Conservation (phyloP, 495 filamentous ascomycete genomes). For the Penicillium daleae region DNA sequence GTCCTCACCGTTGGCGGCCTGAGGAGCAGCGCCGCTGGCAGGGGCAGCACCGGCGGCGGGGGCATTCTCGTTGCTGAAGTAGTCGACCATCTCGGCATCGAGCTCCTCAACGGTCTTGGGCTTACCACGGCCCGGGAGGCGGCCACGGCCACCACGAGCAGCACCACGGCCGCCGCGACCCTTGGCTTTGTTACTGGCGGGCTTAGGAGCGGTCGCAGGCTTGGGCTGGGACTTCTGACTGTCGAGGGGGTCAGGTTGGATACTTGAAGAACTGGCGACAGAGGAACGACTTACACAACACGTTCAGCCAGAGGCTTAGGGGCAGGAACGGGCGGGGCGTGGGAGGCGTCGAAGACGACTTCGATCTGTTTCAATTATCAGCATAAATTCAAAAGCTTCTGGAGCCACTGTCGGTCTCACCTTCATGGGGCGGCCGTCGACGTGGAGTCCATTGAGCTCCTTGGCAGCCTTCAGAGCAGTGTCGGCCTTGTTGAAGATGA, state of each 20-base stretch:
- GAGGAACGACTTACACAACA: slow-evolving; percentile 63
- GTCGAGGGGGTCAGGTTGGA: slow-evolving; percentile 9
- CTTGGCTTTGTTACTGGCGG: slow-evolving; percentile 35
- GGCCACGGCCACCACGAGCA: slow-evolving; percentile 40
- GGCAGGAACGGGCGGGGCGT: slow-evolving; percentile 64
- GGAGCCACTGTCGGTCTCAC: slow-evolving; percentile 45
- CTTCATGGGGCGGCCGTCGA: slow-evolving; percentile 91
- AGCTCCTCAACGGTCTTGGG: slow-evolving; percentile 88
- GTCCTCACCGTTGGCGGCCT: slow-evolving; percentile 44
- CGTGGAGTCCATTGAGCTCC: slow-evolving; percentile 81
- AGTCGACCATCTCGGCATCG: slow-evolving; percentile 93
- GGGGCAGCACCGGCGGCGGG: slow-evolving; percentile 47
- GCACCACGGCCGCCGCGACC: slow-evolving; percentile 9
- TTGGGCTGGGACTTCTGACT: slow-evolving; percentile 80
- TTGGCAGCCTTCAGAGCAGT: slow-evolving; percentile 80
- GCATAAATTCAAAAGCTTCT: slow-evolving; percentile 10
- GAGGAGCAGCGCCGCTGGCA: slow-evolving; percentile 44
- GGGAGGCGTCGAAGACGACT: slow-evolving; percentile 78
- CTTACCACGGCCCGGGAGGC: slow-evolving; percentile 62
- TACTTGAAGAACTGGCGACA: neutral
- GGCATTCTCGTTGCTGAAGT: slow-evolving; percentile 60
- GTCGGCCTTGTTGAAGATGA: slow-evolving; percentile 75
- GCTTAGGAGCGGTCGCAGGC: slow-evolving; percentile 74
- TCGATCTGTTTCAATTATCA: slow-evolving; percentile 68
- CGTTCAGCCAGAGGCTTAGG: slow-evolving; percentile 84